phyloP scores from a whole-genome alignment of 2,329 filamentous ascomycete species.

The Colletotrichum sp. region DNA sequence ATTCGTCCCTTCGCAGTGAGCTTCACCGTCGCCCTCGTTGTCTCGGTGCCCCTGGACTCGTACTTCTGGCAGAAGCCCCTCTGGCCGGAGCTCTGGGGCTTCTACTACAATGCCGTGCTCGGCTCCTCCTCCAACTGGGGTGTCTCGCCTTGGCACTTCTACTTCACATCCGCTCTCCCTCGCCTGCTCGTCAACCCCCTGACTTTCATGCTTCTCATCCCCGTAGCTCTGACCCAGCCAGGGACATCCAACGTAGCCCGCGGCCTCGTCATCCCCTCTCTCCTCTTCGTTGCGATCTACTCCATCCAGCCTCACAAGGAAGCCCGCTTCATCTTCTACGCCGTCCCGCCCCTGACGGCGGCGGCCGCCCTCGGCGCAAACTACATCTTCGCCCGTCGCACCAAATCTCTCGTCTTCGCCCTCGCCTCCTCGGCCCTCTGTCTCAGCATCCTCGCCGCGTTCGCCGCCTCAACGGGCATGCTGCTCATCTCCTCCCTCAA shows the following conservation, averaged over 20 bases:
- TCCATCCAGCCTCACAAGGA: conserved; percentile 95
- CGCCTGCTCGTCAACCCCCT: conserved; percentile 84
- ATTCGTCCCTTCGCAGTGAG: conserved; percentile 71
- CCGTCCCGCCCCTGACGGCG: conserved; percentile 80
- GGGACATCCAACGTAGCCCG: conserved; percentile 47
- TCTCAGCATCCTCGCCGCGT: conserved; percentile 64
- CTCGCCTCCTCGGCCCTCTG: conserved; percentile 60
- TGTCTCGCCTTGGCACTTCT: conserved; percentile 83
- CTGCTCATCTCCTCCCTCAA: conserved; percentile 85
- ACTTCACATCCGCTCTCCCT: conserved; percentile 82
- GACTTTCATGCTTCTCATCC: conserved; percentile 59
- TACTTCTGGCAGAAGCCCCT: conserved; percentile 90
- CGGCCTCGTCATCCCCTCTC: conserved; percentile 66
- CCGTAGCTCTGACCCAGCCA: conserved; percentile 55
- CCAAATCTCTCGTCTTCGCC: conserved; percentile 62
- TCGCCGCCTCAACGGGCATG: conserved; percentile 67
- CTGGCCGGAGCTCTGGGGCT: conserved; percentile 91
- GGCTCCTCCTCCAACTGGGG: conserved; percentile 90
- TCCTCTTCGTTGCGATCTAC: conserved; percentile 80
- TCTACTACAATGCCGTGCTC: conserved; percentile 88
- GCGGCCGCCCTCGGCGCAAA: conserved; percentile 76
- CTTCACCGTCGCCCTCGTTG: conserved; percentile 66
- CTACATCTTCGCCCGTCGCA: conserved; percentile 69
- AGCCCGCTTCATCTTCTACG: conserved; percentile 92
- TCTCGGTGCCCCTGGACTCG: conserved; percentile 81